Conservation (phyloP, 495 filamentous ascomycete species). For the Podospora appendiculata region DNA sequence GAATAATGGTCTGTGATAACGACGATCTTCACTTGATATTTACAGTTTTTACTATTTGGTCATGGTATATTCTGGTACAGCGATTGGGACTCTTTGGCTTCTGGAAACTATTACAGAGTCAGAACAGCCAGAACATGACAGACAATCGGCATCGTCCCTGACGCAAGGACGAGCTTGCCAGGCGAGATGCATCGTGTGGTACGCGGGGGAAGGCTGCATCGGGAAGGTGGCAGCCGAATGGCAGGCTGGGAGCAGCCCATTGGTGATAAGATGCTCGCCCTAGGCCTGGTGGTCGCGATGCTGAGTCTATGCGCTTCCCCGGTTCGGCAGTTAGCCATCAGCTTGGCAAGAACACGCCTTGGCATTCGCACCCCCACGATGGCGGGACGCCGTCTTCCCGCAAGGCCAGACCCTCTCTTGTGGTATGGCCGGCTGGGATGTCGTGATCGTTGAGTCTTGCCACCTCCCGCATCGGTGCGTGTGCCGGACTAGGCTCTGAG, state of each 20-base stretch:
- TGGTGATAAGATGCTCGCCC: neutral
- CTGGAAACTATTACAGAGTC: no score
- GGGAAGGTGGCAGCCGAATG: neutral
- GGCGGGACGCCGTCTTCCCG: neutral
- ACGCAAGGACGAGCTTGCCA: no score
- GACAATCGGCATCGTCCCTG: no score
- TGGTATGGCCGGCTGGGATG: neutral
- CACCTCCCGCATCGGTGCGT: neutral
- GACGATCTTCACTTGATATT: no score
- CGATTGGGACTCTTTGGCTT: no score
- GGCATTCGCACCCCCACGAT: neutral
- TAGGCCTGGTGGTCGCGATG: neutral
- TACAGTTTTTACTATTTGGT: no score
- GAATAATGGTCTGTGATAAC: no score
- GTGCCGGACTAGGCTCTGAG: neutral
- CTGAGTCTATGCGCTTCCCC: neutral
- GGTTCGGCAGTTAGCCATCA: conserved; percentile 9
- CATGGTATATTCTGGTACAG: no score
- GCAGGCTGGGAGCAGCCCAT: neutral
- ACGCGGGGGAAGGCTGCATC: neutral
- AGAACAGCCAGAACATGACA: no score
- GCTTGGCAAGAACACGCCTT: conserved; percentile 1
- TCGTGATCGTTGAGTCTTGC: neutral
- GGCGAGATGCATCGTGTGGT: no score
- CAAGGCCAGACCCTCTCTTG: neutral